Conservation (phyloP, 495 filamentous ascomycete species). For the Penicillium verhagenii region DNA sequence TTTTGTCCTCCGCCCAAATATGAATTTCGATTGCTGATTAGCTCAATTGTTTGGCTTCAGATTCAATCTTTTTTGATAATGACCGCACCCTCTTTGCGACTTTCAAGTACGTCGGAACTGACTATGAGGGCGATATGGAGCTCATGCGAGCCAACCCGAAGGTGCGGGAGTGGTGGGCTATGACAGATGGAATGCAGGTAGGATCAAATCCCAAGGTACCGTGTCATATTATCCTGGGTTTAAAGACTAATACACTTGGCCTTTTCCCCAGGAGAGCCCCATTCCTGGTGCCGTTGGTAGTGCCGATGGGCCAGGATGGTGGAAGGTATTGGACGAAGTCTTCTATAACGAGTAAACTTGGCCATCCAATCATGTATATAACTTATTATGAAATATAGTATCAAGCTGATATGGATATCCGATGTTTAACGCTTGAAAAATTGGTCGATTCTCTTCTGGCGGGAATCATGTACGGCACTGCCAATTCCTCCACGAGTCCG, state of each 20-base stretch:
- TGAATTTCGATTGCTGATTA: too few relatives aligned
- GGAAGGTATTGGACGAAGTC: conserved; percentile 69
- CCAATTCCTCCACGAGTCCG: conserved; percentile 72
- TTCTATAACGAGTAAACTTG: conserved; percentile 55
- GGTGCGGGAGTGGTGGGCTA: conserved; percentile 74
- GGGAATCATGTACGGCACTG: conserved; percentile 67
- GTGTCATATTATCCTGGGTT: too few relatives aligned
- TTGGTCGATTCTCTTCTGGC: conserved; percentile 70
- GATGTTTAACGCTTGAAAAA: conserved; percentile 57
- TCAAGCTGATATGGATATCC: conserved; percentile 11
- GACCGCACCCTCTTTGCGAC: conserved; percentile 64
- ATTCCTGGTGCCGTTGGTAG: conserved; percentile 63
- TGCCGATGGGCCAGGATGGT: conserved; percentile 66
- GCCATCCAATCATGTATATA: neutral
- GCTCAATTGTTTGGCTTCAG: conserved; percentile 33
- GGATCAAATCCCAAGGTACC: conserved; percentile 13
- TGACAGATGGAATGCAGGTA: conserved; percentile 72
- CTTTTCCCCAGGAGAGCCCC: conserved; percentile 40
- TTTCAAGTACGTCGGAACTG: conserved; percentile 71
- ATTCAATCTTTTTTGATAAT: conserved; percentile 70
- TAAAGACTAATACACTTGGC: neutral
- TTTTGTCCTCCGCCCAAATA: too few relatives aligned
- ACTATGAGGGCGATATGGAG: conserved; percentile 70
- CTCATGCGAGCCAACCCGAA: conserved; percentile 66
- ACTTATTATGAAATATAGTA: neutral